Evolutionary conservation across 2,329 filamentous ascomycete species (phyloP).

Genomic region (Fusarium xylarioides): DNA sequence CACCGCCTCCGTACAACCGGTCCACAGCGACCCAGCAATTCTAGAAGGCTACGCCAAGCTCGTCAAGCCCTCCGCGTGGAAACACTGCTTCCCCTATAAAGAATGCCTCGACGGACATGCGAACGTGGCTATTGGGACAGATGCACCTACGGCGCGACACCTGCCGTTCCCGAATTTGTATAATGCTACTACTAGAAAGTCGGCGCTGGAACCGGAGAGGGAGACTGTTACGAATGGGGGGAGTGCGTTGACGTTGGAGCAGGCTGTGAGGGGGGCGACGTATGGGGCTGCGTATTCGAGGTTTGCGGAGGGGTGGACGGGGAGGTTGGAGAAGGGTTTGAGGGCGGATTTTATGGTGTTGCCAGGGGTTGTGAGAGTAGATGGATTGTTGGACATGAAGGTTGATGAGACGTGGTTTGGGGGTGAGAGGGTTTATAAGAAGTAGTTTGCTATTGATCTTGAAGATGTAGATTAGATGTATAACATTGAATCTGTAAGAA

Average conservation of each 20-base stretch:
- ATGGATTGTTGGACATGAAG: constrained; percentile 6
- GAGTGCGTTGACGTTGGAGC: constrained; percentile 61
- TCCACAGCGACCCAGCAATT: constrained; percentile 69
- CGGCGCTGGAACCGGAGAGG: constrained; percentile 58
- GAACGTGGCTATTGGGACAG: constrained; percentile 64
- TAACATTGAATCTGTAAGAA: fast-evolving
- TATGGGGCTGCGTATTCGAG: constrained; percentile 65
- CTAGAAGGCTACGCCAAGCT: constrained; percentile 68
- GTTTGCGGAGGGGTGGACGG: constrained; percentile 65
- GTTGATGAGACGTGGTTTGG: constrained; percentile 32
- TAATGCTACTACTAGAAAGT: constrained; percentile 65
- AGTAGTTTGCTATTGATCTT: neutral
- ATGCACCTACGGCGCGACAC: constrained; percentile 68
- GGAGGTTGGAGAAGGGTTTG: constrained; percentile 61
- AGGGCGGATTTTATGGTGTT: constrained; percentile 64
- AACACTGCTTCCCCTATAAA: constrained; percentile 69
- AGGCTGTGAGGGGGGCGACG: constrained; percentile 64
- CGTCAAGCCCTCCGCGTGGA: constrained; percentile 62
- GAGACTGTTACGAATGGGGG: constrained; percentile 59
- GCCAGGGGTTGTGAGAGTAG: neutral
- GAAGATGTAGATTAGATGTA: neutral
- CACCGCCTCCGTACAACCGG: constrained; percentile 66
- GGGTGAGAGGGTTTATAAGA: neutral
- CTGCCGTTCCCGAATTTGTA: constrained; percentile 65
- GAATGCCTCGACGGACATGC: constrained; percentile 67